Percentiles rank a stretch among this genome's conserved stretches.
Evolutionary conservation across 164 flowering plant species (phyloP).

Genomic region (Buxus sempervirens): DNA sequence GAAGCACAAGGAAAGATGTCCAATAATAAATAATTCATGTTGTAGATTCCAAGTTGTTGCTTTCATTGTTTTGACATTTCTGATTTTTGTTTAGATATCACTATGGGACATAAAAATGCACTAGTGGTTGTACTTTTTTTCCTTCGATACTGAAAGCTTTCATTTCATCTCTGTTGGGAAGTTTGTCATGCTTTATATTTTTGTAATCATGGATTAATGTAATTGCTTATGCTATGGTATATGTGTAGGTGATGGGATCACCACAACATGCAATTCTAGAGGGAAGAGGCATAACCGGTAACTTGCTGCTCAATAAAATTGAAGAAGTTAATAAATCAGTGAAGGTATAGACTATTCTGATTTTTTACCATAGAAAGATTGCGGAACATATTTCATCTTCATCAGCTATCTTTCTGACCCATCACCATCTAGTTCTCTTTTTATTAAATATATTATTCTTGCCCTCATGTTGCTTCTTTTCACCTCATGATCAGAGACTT

Average conservation of each 20-base stretch:
- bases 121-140: neutral
- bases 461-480: neutral
- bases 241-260: slow-evolving; percentile 37
- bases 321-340: slow-evolving; percentile 77
- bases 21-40: neutral
- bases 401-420: neutral
- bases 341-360: slow-evolving; percentile 40
- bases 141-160: neutral
- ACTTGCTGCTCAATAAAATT: slow-evolving; percentile 57
- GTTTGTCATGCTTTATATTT: neutral
- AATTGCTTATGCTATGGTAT: neutral
- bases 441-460: no score
- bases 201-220: neutral
- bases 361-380: neutral
- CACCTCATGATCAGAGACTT: slow-evolving; percentile 37
- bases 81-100: neutral
- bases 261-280: slow-evolving; percentile 33
- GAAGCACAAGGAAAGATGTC: neutral
- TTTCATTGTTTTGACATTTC: neutral
- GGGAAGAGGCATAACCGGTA: slow-evolving; percentile 40
- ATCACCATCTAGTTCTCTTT: neutral
- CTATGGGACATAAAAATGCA: neutral
- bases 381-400: neutral
- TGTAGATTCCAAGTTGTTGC: neutral
- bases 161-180: neutral